Conservation (phyloP, 345 rosid genomes). For the Citrus inodora region DNA sequence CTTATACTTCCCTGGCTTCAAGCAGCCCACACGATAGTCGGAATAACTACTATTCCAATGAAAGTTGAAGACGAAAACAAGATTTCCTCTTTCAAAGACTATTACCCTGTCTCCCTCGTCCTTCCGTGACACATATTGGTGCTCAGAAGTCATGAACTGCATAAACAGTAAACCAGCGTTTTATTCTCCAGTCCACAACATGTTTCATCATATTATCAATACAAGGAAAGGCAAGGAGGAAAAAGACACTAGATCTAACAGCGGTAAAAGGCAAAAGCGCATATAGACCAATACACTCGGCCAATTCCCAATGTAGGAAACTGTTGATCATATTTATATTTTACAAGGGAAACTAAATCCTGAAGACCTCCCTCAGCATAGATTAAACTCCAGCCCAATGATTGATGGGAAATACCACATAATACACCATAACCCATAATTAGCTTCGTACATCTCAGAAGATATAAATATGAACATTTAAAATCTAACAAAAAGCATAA, state of each 20-base stretch:
- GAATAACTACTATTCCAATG: slow-evolving; percentile 87
- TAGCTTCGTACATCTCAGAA: neutral
- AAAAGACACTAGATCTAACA: neutral
- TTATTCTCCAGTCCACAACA: neutral
- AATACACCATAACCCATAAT: neutral
- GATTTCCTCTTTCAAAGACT: slow-evolving; percentile 82
- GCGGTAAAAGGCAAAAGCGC: neutral
- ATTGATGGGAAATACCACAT: neutral
- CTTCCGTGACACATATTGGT: slow-evolving; percentile 85
- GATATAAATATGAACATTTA: neutral
- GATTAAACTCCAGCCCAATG: neutral
- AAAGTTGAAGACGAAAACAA: slow-evolving; percentile 89
- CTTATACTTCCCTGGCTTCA: slow-evolving; percentile 86
- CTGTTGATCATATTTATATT: neutral
- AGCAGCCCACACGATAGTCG: slow-evolving; percentile 81
- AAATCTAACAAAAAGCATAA: neutral
- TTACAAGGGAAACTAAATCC: neutral
- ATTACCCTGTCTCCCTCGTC: slow-evolving; percentile 76
- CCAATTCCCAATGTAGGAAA: neutral
- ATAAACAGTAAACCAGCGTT: slow-evolving; percentile 9
- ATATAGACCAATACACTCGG: neutral
- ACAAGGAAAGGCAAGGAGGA: neutral
- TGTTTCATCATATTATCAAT: neutral
- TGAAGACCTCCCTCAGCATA: neutral
- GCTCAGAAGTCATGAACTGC: slow-evolving; percentile 95